phyloP scores from a whole-genome alignment of 257 asterid genomes.

The Solanum piurae region DNA sequence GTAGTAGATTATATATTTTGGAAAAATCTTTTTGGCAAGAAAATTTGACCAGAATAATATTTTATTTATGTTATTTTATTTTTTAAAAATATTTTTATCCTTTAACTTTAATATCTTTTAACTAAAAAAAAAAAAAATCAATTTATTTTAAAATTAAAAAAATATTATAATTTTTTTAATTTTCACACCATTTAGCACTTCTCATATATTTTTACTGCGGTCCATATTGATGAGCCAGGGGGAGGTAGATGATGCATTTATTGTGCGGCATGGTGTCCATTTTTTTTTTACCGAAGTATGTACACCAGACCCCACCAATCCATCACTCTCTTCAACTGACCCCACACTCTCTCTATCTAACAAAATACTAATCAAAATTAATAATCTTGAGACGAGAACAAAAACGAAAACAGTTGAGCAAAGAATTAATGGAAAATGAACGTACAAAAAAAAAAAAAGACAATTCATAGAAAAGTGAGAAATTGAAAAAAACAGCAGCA shows the following conservation, averaged over 20 bases:
- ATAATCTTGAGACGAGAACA: not conserved
- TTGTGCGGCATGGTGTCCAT: not conserved
- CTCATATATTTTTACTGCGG: not conserved
- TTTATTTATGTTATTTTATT: too few relatives aligned
- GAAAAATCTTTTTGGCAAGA: too few relatives aligned
- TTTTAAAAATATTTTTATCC: too few relatives aligned
- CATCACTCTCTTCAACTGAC: not conserved
- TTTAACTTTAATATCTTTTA: too few relatives aligned
- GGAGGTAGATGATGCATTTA: not conserved
- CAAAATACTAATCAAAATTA: not conserved
- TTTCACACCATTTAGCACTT: too few relatives aligned
- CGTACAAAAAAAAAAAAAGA: not conserved
- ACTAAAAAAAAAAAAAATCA: too few relatives aligned
- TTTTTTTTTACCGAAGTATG: not conserved
- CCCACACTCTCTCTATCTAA: not conserved
- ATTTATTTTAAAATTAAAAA: too few relatives aligned
- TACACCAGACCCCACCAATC: not conserved
- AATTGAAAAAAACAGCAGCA: constrained; percentile 6
- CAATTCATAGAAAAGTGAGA: not conserved
- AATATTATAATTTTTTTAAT: too few relatives aligned
- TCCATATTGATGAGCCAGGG: not conserved
- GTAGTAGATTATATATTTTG: too few relatives aligned
- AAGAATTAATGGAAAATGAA: not conserved
- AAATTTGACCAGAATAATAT: too few relatives aligned
- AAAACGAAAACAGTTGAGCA: not conserved